phyloP scores from a whole-genome alignment of 768 basidiomycete genomes.

The Boletus bicolor region DNA sequence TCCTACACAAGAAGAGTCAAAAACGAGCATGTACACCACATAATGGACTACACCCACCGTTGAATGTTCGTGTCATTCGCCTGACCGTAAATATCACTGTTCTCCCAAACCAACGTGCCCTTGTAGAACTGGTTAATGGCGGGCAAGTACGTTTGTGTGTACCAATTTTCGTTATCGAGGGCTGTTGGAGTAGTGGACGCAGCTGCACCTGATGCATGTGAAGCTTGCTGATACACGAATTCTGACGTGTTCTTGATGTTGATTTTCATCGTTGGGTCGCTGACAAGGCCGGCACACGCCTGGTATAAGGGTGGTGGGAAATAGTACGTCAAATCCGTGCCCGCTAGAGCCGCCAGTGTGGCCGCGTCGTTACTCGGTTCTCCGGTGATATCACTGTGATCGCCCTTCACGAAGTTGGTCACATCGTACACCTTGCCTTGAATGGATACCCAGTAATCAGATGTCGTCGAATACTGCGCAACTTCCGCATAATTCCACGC shows the following conservation, averaged over 20 bases:
- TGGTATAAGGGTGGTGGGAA: conserved; percentile 58
- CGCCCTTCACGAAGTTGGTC: conserved; percentile 53
- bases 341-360: conserved; percentile 52
- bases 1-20: conserved; percentile 29
- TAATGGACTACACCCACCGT: conserved; percentile 22
- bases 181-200: conserved; percentile 37
- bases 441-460: conserved; percentile 63
- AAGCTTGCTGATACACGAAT: conserved; percentile 40
- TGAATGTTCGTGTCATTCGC: conserved; percentile 37
- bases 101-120: conserved; percentile 54
- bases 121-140: conserved; percentile 55
- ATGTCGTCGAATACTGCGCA: conserved; percentile 41
- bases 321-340: conserved; percentile 59
- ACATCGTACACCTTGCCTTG: conserved; percentile 62
- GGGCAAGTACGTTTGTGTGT: conserved; percentile 51
- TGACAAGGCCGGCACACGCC: conserved; percentile 61
- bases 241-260: conserved; percentile 46
- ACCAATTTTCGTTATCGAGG: conserved; percentile 49
- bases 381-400: conserved; percentile 60
- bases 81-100: conserved; percentile 35
- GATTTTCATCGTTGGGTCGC: conserved; percentile 39
- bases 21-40: conserved; percentile 6
- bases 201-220: conserved; percentile 55
- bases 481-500: conserved; percentile 55
- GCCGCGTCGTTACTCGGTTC: conserved; percentile 47